Evolutionary conservation across 257 asterid species (phyloP), one percentile per base, ranked within the genome.

Genomic region (Petunia secreta): DNA sequence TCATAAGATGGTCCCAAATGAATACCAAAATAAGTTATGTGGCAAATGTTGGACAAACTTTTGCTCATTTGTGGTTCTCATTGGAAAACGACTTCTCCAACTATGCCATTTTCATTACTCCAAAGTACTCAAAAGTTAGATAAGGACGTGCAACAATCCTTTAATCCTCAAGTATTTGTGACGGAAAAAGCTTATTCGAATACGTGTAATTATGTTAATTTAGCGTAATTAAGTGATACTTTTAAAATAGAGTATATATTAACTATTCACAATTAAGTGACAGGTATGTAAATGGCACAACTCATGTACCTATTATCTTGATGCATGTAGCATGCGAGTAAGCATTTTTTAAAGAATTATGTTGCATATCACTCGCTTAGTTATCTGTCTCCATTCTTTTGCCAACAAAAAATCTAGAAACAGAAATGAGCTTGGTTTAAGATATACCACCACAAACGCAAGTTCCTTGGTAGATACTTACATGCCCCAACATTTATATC

Each of bases 11-110:
- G 14, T 4, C 75, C 25, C 25, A 25, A 25, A 25, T 25, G 25
- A 25, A 25, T 25, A 66, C 52, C 37, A 66, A 14, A 64, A 13
- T 6, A 13, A 38, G 71, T 38, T 64, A 65, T 14, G 10, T 65
- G 74, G 36, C 73, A 34, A 34, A 62, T 62, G 6, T 39, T 62
- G 40, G 66, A 3, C 58, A 53, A 1, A 8, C 8, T 25, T 34
- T 34, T 60, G 39, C 39, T 38, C 73, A 64, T 64, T 25, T 64
- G 73, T 64, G 73, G 73, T 13, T 14, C 52, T 65, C 52, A 39
- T 65, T 63, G 46, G 74, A 65, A 2, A 65, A 40, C 9, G 52
- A 40, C 74, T 65, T 53, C n/a, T 2, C 58, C 58, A 53, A 53
- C 3, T 53, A 11, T 14, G 58, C 58, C 58, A 53, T 53, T 40